phyloP scores from a whole-genome alignment of 225 moss, liverwort and hornwort species.

The Antitrichia curtipendula region DNA sequence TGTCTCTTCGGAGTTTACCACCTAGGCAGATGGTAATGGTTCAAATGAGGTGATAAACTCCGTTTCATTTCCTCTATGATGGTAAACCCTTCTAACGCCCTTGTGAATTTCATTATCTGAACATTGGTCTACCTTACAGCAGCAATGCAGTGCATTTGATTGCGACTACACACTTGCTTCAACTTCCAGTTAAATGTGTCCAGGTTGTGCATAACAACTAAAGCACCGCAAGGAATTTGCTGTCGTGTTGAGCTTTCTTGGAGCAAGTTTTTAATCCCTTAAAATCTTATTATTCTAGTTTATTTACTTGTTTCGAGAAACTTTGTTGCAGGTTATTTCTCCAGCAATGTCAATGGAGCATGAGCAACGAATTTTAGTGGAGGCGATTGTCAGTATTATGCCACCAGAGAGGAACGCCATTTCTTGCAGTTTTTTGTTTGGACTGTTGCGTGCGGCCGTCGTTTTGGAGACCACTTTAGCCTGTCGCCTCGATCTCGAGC shows the following conservation, averaged over 20 bases:
- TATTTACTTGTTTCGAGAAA: not conserved
- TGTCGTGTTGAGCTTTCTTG: not conserved
- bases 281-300: not conserved
- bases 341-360: slow-evolving; percentile 61
- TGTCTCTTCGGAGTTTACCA: too few species aligned
- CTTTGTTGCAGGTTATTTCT: slow-evolving; percentile 35
- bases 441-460: slow-evolving; percentile 64
- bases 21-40: not conserved
- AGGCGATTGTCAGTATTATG: slow-evolving; percentile 76
- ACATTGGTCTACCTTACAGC: not conserved
- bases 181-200: not conserved
- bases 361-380: slow-evolving; percentile 76
- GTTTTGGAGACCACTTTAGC: slow-evolving; percentile 69
- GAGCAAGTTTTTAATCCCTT: not conserved
- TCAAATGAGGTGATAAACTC: not conserved
- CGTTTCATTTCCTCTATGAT: not conserved
- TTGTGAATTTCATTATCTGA: not conserved
- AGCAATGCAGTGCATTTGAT: not conserved
- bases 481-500: slow-evolving; percentile 73
- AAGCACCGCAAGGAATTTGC: not conserved
- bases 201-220: not conserved
- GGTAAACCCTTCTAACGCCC: not conserved
- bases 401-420: slow-evolving; percentile 69
- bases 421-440: slow-evolving; percentile 75
- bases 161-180: not conserved